phyloP scores from a whole-genome alignment of 2,329 filamentous ascomycete genomes.

The Aspergillus ibericus region DNA sequence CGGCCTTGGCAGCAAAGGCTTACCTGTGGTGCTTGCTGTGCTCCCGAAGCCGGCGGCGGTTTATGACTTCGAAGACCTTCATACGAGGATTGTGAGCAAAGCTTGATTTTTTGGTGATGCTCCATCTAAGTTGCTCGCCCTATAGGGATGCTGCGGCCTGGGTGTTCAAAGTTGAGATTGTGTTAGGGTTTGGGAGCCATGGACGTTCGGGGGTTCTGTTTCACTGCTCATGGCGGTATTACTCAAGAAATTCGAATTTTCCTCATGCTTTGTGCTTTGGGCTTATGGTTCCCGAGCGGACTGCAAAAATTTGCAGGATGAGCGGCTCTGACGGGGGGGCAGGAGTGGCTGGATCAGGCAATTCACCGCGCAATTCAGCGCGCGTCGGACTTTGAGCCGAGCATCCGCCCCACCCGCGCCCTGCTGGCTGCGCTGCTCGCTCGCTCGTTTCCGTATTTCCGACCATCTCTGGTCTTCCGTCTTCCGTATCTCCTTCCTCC shows the following conservation, averaged over 20 bases:
- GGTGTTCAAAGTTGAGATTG: not conserved
- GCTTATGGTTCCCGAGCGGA: not conserved
- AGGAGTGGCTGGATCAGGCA: conserved; percentile 14
- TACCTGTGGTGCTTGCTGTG: conserved; percentile 8
- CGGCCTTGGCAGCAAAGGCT: conserved; percentile 19
- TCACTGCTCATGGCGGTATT: not conserved
- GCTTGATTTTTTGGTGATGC: not conserved
- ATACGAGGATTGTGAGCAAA: not conserved
- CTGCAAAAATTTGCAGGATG: not conserved
- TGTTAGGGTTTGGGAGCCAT: not conserved
- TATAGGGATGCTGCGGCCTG: conserved; percentile 19
- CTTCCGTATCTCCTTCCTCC: not conserved
- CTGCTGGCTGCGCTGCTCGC: not conserved
- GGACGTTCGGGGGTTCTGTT: not conserved
- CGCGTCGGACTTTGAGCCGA: conserved; percentile 10
- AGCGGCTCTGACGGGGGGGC: conserved; percentile 10
- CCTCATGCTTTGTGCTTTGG: not conserved
- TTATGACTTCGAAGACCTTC: not conserved
- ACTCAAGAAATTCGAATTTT: not conserved
- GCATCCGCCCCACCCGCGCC: conserved; percentile 5
- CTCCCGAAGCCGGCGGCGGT: not conserved
- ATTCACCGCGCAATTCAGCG: conserved; percentile 17
- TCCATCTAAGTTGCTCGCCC: conserved; percentile 6
- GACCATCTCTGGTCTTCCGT: not conserved
- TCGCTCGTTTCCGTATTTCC: conserved; percentile 14